These are phyloP conservation scores for Penicillium sp. DNA, from an alignment of 2,329 filamentous ascomycete genomes.

Conservation along the genomic window DNA sequence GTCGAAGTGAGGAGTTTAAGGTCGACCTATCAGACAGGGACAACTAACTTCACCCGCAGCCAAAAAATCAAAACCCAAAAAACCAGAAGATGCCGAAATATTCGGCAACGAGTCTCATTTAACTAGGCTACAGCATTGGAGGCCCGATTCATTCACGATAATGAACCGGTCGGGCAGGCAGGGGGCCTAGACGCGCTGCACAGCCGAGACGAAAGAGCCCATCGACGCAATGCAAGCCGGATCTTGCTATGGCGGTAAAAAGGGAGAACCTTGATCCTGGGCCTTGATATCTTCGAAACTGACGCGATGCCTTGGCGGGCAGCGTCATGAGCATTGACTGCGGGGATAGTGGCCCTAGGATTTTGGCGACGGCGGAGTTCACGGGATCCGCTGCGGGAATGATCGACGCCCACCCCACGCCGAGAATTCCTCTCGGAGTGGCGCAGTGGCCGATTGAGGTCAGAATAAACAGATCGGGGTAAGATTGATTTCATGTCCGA, in stretches of 20 bases:
- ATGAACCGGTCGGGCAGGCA: background rate
- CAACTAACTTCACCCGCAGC: too few species aligned
- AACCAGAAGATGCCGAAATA: background rate
- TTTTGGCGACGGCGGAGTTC: background rate
- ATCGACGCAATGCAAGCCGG: background rate
- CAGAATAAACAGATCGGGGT: background rate
- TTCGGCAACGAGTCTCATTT: background rate
- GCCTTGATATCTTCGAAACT: background rate
- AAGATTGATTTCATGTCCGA: background rate
- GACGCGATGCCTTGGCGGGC: conserved; percentile 2
- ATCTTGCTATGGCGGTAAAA: background rate
- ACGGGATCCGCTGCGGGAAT: background rate
- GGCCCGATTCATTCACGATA: background rate
- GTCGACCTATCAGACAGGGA: background rate
- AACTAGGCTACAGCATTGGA: background rate
- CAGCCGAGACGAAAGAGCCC: background rate
- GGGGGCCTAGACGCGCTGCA: background rate
- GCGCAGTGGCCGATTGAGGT: background rate
- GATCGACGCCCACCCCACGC: conserved; percentile 6
- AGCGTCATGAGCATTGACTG: background rate
- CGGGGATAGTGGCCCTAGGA: background rate
- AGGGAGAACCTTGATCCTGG: background rate
- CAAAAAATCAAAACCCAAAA: background rate
- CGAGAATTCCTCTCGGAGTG: background rate
- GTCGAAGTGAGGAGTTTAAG: background rate